These are phyloP conservation scores for Coemansia sp. DNA, from an alignment of 192 early-diverging fungal species.

Conservation along the genomic window DNA sequence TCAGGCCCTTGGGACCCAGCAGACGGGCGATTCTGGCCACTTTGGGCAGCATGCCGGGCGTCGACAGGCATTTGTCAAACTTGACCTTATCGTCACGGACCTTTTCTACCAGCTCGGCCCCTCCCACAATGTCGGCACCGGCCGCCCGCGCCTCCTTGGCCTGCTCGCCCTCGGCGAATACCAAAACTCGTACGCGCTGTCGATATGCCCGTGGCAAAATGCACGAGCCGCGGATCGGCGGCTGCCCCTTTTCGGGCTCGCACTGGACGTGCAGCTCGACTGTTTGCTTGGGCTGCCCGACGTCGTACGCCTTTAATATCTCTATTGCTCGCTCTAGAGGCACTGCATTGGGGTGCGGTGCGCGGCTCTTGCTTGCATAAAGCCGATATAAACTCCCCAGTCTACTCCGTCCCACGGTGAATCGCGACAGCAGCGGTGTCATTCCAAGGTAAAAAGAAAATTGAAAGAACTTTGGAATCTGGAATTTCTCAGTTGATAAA, in stretches of 20 bases:
- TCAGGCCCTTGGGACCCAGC: conserved; percentile 92
- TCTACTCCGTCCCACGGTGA: background rate
- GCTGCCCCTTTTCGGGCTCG: conserved; percentile 69
- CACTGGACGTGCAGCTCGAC: conserved; percentile 71
- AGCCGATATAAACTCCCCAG: background rate
- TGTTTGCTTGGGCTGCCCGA: conserved; percentile 61
- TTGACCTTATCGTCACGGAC: conserved; percentile 61
- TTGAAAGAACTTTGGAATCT: background rate
- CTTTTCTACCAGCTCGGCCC: conserved; percentile 77
- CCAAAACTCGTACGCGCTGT: conserved; percentile 58
- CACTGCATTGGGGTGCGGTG: conserved; percentile 52
- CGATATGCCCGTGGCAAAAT: conserved; percentile 66
- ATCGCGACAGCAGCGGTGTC: conserved; percentile 8
- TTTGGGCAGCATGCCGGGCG: conserved; percentile 82
- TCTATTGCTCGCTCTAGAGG: conserved; percentile 51
- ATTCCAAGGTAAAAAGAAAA: background rate
- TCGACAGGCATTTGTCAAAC: conserved; percentile 86
- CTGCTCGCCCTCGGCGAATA: conserved; percentile 83
- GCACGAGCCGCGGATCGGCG: conserved; percentile 80
- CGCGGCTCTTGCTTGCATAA: conserved; percentile 22
- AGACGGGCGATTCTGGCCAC: conserved; percentile 85
- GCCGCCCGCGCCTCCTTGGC: conserved; percentile 78
- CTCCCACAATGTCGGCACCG: conserved; percentile 84
- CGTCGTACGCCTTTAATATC: conserved; percentile 64
- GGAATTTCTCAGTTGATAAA: too few species aligned